Conservation (phyloP, 129 eudicot genomes). For the Erigeron canadensis region DNA sequence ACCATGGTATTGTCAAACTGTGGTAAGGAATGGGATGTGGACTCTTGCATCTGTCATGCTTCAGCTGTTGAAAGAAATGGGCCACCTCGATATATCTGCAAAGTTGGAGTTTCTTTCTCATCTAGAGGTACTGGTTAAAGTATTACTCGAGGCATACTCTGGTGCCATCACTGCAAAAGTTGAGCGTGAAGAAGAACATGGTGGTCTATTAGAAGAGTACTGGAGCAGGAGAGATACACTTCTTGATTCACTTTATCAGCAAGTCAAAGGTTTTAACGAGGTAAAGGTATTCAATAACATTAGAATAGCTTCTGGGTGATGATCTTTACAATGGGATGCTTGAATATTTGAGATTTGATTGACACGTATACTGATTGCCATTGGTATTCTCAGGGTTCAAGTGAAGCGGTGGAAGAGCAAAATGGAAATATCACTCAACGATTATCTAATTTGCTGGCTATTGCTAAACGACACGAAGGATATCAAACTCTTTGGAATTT, state of each 20-base stretch:
- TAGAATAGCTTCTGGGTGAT: background rate
- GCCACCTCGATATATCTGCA: conserved; percentile 45
- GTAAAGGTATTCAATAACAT: conserved; percentile 33
- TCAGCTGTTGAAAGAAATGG: conserved; percentile 53
- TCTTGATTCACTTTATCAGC: conserved; percentile 74
- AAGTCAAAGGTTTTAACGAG: conserved; percentile 70
- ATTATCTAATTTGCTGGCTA: conserved; percentile 65
- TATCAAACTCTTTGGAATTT: conserved; percentile 88
- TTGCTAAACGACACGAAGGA: conserved; percentile 83
- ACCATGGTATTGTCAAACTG: conserved; percentile 84
- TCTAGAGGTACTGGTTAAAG: conserved; percentile 61
- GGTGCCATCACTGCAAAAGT: conserved; percentile 79
- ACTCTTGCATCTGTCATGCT: conserved; percentile 73
- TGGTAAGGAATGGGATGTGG: conserved; percentile 87
- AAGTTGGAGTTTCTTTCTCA: conserved; percentile 60
- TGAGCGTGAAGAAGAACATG: conserved; percentile 82
- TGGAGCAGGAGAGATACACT: conserved; percentile 72
- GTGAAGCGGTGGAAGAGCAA: conserved; percentile 56
- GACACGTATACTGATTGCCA: conserved; percentile 2
- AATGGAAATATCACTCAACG: conserved; percentile 44
- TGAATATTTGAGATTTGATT: conserved; percentile 13
- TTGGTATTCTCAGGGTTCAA: conserved; percentile 50
- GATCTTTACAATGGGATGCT: background rate
- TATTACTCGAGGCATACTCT: conserved; percentile 82
- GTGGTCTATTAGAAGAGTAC: conserved; percentile 67